These are phyloP conservation scores for Epichloe hybrida DNA, from an alignment of 2,329 filamentous ascomycete species.

Conservation along the genomic window DNA sequence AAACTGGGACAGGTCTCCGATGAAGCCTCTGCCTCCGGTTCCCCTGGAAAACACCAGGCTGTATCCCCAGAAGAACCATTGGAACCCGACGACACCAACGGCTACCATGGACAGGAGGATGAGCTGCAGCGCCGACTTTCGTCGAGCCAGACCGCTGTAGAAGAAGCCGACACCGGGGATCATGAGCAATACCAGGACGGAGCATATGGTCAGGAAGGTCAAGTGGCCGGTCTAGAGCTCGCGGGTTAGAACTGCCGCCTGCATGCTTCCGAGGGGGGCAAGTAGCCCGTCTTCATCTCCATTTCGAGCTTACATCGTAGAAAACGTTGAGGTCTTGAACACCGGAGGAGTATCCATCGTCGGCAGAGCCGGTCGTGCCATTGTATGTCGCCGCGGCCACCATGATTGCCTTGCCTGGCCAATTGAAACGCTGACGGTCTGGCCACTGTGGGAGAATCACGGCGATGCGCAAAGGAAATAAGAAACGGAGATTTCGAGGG, in stretches of 20 bases:
- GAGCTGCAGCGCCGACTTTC: slow-evolving; percentile 78
- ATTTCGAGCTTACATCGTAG: slow-evolving; percentile 49
- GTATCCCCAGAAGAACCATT: slow-evolving; percentile 96
- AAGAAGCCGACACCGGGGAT: slow-evolving; percentile 90
- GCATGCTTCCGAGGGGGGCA: neutral
- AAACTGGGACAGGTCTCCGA: slow-evolving; percentile 70
- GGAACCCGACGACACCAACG: slow-evolving; percentile 66
- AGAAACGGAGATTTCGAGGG: neutral
- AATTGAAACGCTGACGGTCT: neutral
- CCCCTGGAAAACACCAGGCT: slow-evolving; percentile 70
- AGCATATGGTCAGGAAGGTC: slow-evolving; percentile 63
- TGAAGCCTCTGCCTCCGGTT: slow-evolving; percentile 53
- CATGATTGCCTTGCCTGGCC: slow-evolving; percentile 9
- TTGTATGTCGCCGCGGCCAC: slow-evolving; percentile 28
- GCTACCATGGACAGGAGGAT: slow-evolving; percentile 79
- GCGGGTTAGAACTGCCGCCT: neutral
- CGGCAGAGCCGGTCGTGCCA: slow-evolving; percentile 34
- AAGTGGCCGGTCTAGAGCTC: slow-evolving; percentile 57
- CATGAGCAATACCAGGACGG: slow-evolving; percentile 79
- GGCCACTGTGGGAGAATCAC: neutral
- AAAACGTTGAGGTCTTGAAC: slow-evolving; percentile 68
- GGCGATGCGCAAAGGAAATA: neutral
- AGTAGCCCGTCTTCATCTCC: neutral
- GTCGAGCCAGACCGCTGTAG: slow-evolving; percentile 78
- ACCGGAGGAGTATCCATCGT: slow-evolving; percentile 35